Evolutionary conservation across 805 yeast genomes (phyloP).

Genomic region (Tetrapisispora arboricola): DNA sequence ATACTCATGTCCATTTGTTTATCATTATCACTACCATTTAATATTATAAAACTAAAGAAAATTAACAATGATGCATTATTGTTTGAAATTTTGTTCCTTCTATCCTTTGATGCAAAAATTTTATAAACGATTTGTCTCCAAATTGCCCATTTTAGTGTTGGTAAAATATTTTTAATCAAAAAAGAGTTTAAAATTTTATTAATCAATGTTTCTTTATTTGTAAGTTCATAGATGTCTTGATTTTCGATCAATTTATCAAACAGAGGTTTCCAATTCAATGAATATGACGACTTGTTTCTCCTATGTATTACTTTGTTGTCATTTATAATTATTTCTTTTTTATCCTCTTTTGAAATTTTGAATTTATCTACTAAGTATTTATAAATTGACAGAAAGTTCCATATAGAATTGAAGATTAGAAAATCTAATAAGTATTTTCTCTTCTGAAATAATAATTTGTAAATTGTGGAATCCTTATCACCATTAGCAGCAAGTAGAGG

Average conservation of each 20-base stretch:
- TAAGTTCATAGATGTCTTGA: conserved; percentile 14
- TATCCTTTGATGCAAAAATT: conserved; percentile 5
- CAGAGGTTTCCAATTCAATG: conserved; percentile 13
- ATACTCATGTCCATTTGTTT: conserved; percentile 11
- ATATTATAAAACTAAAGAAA: conserved; percentile 15
- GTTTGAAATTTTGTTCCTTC: neutral
- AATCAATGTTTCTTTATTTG: conserved; percentile 9
- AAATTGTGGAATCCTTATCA: neutral
- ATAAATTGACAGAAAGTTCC: conserved; percentile 13
- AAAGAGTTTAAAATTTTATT: conserved; percentile 18
- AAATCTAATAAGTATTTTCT: conserved; percentile 13
- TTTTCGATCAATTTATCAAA: conserved; percentile 18
- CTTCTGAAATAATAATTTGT: conserved; percentile 9
- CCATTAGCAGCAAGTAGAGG: conserved; percentile 7
- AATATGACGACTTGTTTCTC: conserved; percentile 8
- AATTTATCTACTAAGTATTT: conserved; percentile 2
- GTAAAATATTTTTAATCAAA: conserved; percentile 14
- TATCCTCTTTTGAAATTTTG: neutral
- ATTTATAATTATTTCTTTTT: neutral
- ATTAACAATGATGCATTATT: conserved; percentile 10
- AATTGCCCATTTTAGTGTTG: conserved; percentile 20
- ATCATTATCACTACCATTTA: conserved; percentile 10
- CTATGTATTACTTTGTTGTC: neutral
- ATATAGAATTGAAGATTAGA: conserved; percentile 9
- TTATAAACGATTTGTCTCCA: conserved; percentile 18